These are phyloP conservation scores for Sporisorium graminicola DNA, from an alignment of 1,284 basidiomycete species.

Conservation along the genomic window DNA sequence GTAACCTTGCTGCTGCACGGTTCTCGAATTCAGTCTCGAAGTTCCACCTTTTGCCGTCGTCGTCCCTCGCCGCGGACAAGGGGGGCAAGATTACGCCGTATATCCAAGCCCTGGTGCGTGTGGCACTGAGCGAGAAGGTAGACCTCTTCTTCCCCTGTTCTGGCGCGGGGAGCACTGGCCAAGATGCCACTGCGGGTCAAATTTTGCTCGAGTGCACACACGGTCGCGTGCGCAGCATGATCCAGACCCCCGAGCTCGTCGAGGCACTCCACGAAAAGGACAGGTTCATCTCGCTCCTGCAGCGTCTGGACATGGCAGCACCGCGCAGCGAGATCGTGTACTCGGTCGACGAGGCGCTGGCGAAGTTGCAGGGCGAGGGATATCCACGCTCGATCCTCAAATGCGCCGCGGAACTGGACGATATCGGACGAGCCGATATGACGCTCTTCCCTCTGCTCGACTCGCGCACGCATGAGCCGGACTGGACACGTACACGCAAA, in stretches of 20 bases:
- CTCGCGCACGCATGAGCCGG: constrained; percentile 13
- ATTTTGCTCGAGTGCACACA: constrained; percentile 57
- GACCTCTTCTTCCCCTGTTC: constrained; percentile 71
- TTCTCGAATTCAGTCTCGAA: constrained; percentile 68
- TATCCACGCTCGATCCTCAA: constrained; percentile 64
- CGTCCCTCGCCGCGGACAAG: constrained; percentile 13
- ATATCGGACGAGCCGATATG: constrained; percentile 71
- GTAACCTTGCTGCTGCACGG: constrained; percentile 70
- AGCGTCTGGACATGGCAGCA: constrained; percentile 67
- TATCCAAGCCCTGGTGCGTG: constrained; percentile 61
- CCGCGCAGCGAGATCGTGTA: constrained; percentile 68
- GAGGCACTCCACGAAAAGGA: constrained; percentile 71
- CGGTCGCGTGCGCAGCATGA: constrained; percentile 65
- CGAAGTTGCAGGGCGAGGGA: constrained; percentile 53
- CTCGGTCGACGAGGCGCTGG: constrained; percentile 68
- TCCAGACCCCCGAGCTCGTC: constrained; percentile 70
- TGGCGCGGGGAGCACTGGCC: constrained; percentile 70
- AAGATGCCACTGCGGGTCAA: constrained; percentile 70
- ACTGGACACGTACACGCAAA: constrained; percentile 49
- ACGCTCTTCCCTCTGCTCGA: constrained; percentile 69
- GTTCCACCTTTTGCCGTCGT: constrained; percentile 47
- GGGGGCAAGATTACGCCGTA: constrained; percentile 53
- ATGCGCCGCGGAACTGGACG: constrained; percentile 70
- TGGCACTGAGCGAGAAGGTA: constrained; percentile 66
- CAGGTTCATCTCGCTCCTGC: constrained; percentile 68